A percentile compares a stretch with the other conserved stretches of the same genome.
phyloP scores from a whole-genome alignment of 2,329 filamentous ascomycete genomes.

The Gnomoniopsis smithogilvyi region DNA sequence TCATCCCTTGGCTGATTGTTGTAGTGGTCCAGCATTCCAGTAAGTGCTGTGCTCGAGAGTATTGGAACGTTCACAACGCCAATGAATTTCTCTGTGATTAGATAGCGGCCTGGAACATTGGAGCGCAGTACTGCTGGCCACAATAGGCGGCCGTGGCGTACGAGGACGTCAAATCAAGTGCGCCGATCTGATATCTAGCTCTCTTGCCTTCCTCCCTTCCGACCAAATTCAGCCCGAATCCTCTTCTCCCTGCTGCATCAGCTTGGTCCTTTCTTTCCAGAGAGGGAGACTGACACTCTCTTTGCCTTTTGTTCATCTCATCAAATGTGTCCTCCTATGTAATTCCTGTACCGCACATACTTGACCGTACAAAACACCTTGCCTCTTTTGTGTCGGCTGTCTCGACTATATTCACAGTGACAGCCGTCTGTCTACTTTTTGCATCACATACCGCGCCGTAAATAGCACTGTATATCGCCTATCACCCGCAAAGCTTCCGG shows the following conservation, averaged over 20 bases:
- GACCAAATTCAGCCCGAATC: not conserved
- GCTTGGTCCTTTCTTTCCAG: not conserved
- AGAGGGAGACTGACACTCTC: not conserved
- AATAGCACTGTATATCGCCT: not conserved
- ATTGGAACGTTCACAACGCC: constrained; percentile 11
- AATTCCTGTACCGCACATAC: not conserved
- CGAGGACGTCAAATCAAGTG: not conserved
- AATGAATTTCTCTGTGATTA: constrained; percentile 6
- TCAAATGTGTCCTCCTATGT: not conserved
- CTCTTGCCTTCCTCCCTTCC: constrained; percentile 1
- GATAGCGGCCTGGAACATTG: not conserved
- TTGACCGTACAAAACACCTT: not conserved
- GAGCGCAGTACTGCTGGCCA: not conserved
- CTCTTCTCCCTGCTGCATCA: constrained; percentile 1
- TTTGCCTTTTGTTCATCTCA: not conserved
- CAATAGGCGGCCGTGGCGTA: constrained; percentile 1
- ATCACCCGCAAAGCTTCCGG: not conserved
- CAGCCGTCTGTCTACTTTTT: not conserved
- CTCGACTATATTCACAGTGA: not conserved
- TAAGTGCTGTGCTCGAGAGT: constrained; percentile 2
- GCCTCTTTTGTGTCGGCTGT: not conserved
- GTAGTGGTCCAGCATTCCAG: constrained; percentile 13
- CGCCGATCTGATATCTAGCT: constrained; percentile 7
- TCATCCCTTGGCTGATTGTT: constrained; percentile 14
- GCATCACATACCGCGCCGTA: not conserved